Conservation (phyloP, 2,329 filamentous ascomycete genomes). For the Penicillium aurantiogriseum region DNA sequence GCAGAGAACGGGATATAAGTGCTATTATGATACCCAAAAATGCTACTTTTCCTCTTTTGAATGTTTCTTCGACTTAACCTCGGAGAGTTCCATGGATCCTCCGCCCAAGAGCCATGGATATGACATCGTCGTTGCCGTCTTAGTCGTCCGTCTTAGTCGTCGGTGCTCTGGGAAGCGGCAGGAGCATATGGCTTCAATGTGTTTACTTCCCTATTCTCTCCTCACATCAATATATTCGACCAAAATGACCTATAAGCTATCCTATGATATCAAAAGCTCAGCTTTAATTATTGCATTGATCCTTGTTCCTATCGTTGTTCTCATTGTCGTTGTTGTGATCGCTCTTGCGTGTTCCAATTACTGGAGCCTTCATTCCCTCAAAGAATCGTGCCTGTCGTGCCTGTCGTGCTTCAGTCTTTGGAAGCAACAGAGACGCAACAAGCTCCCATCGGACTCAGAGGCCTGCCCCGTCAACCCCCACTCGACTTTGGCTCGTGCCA, state of each 20-base stretch:
- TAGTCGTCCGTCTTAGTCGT: not conserved
- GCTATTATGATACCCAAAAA: conserved; percentile 28
- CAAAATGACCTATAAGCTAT: conserved; percentile 33
- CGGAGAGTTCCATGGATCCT: conserved; percentile 2
- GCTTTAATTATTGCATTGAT: conserved; percentile 47
- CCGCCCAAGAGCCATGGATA: not conserved
- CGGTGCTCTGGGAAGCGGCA: not conserved
- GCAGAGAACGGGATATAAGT: conserved; percentile 25
- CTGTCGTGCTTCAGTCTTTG: conserved; percentile 28
- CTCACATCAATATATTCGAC: conserved; percentile 4
- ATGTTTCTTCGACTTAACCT: not conserved
- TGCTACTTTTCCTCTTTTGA: conserved; percentile 6
- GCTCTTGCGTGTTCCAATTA: conserved; percentile 41
- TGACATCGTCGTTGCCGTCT: not conserved
- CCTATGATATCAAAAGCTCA: conserved; percentile 35
- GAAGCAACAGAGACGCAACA: conserved; percentile 25
- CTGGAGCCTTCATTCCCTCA: conserved; percentile 28
- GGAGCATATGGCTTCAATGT: conserved; percentile 1
- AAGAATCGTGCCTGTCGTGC: conserved; percentile 14
- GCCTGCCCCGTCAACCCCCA: conserved; percentile 20
- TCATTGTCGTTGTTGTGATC: conserved; percentile 40
- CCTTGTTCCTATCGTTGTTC: conserved; percentile 48
- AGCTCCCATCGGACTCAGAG: conserved; percentile 33
- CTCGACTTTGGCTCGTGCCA: conserved; percentile 28
- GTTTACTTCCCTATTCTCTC: not conserved